Conservation (phyloP, 352 stramenopile species). For the Achlya hypogyna region DNA sequence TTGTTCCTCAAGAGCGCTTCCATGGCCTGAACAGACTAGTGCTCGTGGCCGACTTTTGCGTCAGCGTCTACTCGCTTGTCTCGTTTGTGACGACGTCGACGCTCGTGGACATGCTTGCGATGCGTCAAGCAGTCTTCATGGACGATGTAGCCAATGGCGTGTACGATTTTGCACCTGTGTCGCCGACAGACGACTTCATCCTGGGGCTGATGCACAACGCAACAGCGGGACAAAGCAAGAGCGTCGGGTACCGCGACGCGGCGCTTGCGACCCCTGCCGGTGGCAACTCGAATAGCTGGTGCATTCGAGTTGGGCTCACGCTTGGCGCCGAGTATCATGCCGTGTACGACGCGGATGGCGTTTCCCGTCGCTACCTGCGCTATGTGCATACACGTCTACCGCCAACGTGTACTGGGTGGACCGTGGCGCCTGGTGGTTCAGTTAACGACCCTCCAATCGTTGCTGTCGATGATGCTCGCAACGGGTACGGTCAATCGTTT, state of each 20-base stretch:
- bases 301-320: background rate
- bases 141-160: constrained; percentile 20
- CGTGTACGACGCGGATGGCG: background rate
- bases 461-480: constrained; percentile 11
- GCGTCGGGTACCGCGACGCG: background rate
- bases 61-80: constrained; percentile 18
- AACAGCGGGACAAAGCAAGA: background rate
- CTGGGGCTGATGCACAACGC: background rate
- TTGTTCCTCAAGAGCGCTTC: background rate
- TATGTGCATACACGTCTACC: background rate
- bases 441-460: background rate
- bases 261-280: background rate
- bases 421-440: background rate
- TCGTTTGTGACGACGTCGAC: constrained; percentile 22
- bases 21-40: background rate
- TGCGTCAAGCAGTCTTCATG: constrained; percentile 15
- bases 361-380: background rate
- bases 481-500: constrained; percentile 5
- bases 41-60: background rate
- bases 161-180: constrained; percentile 19
- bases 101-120: constrained; percentile 1
- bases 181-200: background rate
- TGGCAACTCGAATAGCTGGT: background rate
- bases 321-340: background rate
- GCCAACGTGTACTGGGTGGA: background rate